Percentiles rank a stretch among this genome's conserved stretches.
Conservation (phyloP, 176 grass and related monocot genomes). For the sorghum (Sorghum bicolor) region DNA sequence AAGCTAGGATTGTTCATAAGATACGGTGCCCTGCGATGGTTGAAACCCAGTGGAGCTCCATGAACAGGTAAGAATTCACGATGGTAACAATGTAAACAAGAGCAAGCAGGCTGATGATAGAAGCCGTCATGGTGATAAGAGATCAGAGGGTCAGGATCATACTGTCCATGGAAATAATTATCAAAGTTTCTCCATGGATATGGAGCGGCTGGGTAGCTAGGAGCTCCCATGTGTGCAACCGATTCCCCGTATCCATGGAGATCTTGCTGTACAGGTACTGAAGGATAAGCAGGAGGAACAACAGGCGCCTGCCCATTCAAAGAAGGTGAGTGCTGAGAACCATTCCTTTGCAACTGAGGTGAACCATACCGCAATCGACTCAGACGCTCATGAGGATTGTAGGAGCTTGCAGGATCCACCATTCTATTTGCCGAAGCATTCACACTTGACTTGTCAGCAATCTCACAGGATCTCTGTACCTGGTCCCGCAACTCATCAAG, state of each 20-base stretch:
- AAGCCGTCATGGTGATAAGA: constrained; percentile 94
- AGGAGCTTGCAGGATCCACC: constrained; percentile 28
- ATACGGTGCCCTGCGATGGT: constrained; percentile 48
- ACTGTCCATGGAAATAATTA: constrained; percentile 59
- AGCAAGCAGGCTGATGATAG: constrained; percentile 86
- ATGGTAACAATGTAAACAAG: constrained; percentile 73
- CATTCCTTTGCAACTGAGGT: constrained; percentile 47
- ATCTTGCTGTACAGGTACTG: constrained; percentile 42
- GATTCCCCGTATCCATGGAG: constrained; percentile 40
- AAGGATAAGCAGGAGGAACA: constrained; percentile 43
- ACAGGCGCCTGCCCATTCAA: constrained; percentile 41
- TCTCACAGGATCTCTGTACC: constrained; percentile 75
- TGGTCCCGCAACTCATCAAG: constrained; percentile 89
- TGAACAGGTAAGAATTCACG: constrained; percentile 63
- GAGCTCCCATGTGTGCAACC: constrained; percentile 39
- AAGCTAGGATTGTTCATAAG: constrained; percentile 33
- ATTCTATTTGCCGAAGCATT: constrained; percentile 14
- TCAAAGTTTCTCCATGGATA: constrained; percentile 62
- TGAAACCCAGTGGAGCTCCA: constrained; percentile 47
- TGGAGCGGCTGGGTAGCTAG: constrained; percentile 52
- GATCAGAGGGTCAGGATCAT: constrained; percentile 69
- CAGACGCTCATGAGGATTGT: constrained; percentile 41
- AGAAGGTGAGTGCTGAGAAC: constrained; percentile 37
- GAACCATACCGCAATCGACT: constrained; percentile 51
- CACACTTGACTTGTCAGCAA: constrained; percentile 50